Conservation (phyloP, 106 monocot genomes). For the Xerophyta viscosa region DNA sequence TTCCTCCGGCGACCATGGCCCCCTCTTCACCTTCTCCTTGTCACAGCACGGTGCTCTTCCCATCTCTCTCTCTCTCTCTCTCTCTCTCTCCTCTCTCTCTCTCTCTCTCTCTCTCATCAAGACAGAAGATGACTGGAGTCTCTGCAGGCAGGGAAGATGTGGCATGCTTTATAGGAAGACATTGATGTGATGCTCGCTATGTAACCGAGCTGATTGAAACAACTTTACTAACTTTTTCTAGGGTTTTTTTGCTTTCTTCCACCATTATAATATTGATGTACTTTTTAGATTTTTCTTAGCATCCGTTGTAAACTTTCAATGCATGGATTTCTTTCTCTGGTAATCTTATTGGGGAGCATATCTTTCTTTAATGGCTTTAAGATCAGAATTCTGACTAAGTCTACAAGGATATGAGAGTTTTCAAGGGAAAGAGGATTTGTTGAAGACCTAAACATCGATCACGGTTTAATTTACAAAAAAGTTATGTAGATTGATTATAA, state of each 20-base stretch:
- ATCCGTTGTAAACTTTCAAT: neutral
- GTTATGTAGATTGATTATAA: neutral
- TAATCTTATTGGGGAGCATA: no score
- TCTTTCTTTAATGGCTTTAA: slow-evolving; percentile 19
- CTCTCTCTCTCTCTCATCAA: slow-evolving; percentile 8
- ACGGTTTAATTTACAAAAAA: no score
- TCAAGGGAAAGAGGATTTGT: no score
- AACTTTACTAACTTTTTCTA: neutral
- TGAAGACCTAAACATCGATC: no score
- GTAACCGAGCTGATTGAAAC: neutral
- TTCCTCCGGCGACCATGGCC: no score
- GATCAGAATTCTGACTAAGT: slow-evolving; percentile 23
- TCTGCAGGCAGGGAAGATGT: slow-evolving; percentile 2
- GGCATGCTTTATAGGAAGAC: slow-evolving; percentile 32
- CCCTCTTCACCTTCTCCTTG: slow-evolving; percentile 35
- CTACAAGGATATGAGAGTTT: slow-evolving; percentile 5
- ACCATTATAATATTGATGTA: no score
- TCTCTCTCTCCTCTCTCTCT: no score
- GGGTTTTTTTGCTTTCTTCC: neutral
- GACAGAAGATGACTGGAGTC: no score
- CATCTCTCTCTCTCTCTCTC: slow-evolving; percentile 24
- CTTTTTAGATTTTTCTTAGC: neutral
- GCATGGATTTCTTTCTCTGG: slow-evolving; percentile 3
- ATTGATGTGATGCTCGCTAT: slow-evolving; percentile 25
- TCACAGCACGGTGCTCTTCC: slow-evolving; percentile 41